Conservation (phyloP, 495 filamentous ascomycete genomes). For the Penicillium robsamsonii region DNA sequence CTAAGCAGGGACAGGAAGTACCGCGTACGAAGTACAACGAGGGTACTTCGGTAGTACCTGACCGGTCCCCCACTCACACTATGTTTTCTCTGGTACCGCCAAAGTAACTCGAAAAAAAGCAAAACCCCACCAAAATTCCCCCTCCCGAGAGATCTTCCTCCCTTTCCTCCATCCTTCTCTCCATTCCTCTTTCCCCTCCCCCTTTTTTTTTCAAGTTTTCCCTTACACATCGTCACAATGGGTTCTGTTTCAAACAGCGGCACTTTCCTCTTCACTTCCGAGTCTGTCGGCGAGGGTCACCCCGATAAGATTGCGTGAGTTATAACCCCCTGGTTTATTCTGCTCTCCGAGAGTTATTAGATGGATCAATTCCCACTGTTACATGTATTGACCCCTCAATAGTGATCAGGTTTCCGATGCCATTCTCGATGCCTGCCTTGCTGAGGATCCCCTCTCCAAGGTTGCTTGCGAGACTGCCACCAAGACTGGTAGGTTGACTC, state of each 20-base stretch:
- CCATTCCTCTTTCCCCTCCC: conserved; percentile 14
- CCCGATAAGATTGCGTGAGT: conserved; percentile 91
- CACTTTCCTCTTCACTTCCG: conserved; percentile 98
- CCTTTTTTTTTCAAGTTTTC: conserved; percentile 17
- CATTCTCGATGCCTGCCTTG: conserved; percentile 94
- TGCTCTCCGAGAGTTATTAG: background rate
- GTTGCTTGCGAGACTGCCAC: conserved; percentile 98
- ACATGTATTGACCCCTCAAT: conserved; percentile 19
- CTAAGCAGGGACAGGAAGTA: conserved; percentile 8
- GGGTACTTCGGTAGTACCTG: conserved; percentile 22
- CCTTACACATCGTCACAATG: conserved; percentile 52
- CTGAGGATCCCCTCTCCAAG: conserved; percentile 94
- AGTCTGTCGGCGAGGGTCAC: conserved; percentile 97
- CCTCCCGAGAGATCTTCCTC: conserved; percentile 17
- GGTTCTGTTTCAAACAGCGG: conserved; percentile 57
- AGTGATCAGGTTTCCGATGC: conserved; percentile 98
- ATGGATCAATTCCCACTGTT: background rate
- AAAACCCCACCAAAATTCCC: conserved; percentile 30
- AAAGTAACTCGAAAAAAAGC: conserved; percentile 22
- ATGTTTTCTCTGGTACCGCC: conserved; percentile 12
- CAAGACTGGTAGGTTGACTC: conserved; percentile 72
- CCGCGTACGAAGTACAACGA: conserved; percentile 2
- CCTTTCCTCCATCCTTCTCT: conserved; percentile 15
- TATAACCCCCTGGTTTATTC: conserved; percentile 9
- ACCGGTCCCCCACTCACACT: conserved; percentile 13